Evolutionary conservation across 164 flowering plant species (phyloP).

Genomic region (Kalanchoe fedtschenkoi): DNA sequence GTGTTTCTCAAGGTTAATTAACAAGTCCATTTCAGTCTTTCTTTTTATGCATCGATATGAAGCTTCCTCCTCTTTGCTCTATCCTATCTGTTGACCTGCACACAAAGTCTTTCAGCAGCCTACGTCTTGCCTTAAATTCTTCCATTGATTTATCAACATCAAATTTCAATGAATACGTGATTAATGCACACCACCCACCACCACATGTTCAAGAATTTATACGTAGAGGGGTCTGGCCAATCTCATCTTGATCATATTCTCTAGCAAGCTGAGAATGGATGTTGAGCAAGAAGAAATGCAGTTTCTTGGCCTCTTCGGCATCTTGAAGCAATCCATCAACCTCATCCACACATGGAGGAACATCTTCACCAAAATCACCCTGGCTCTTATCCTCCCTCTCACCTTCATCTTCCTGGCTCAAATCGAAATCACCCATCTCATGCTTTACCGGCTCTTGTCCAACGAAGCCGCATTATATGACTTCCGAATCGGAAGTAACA

Average conservation of each 20-base stretch:
- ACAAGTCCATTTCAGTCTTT: too few species aligned
- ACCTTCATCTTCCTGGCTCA: constrained; percentile 20
- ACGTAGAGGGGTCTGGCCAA: not conserved
- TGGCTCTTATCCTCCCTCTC: constrained; percentile 21
- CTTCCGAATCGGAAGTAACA: not conserved
- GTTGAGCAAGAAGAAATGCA: constrained; percentile 17
- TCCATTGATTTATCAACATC: too few species aligned
- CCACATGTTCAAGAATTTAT: too few species aligned
- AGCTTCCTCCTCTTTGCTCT: too few species aligned
- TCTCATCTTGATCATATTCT: constrained; percentile 37
- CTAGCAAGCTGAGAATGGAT: constrained; percentile 8
- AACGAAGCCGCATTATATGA: not conserved
- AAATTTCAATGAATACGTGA: too few species aligned
- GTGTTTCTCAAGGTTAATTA: too few species aligned
- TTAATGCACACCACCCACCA: too few species aligned
- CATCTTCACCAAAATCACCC: constrained; percentile 20
- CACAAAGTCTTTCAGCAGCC: too few species aligned
- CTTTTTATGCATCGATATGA: too few species aligned
- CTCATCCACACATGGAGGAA: constrained; percentile 17
- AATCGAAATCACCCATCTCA: constrained; percentile 7
- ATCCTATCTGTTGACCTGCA: too few species aligned
- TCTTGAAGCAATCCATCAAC: constrained; percentile 17
- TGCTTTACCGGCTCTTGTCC: constrained; percentile 3
- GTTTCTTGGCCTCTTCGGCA: constrained; percentile 18
- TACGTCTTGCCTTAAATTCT: too few species aligned